Base-by-base conservation (phyloP, 495 filamentous ascomycete genomes). In the Aspergillus heteromorphus region DNA sequence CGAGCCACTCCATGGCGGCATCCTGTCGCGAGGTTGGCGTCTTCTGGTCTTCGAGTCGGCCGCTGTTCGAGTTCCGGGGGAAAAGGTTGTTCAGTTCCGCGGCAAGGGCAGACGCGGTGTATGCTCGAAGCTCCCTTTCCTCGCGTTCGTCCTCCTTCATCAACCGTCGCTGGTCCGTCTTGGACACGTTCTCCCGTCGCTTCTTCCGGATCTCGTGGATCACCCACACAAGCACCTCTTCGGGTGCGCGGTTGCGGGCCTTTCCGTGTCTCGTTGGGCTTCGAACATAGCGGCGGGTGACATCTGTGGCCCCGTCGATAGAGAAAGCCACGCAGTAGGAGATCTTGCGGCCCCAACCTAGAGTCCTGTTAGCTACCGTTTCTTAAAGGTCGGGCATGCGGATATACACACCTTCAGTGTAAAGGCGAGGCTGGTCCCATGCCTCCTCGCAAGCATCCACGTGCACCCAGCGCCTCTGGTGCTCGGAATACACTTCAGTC, bases 311-410 rank as follows among this genome's bases (percentile, higher is more conserved):
- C 38, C 93, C 93, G 58, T 99, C 93, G 57, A 87, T 89, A 34
- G 90, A 95, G 69, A 99, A 99, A 36, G 93, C 93, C 55, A 99
- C 84, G 73, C 91, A 96, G 73, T 99, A 99, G 0, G 89, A 88
- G 73, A 97, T 85, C 72, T 95, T 92, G 69, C 92, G 90, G 49
- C 85, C 81, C 93, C 93, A 98, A 55, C 87, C 83, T 85, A 41
- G 13, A 47, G 27, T 31, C 16, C 29, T 27, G 48, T 52, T 45
- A 25, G 48, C 57, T 29, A 48, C 27, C 20, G 34, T 10, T 9
- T 18, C 25, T 43, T 2, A 27, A 49, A 2, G 8, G 25, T 2
- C 34, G 3, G 31, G 41, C 17, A 31, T 6, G 21, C 11, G 0
- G 2, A 31, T 23, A 3, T 4, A 71, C 76, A 53, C 69, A 83